Evolutionary conservation across 441 rosid genomes (phyloP).

Genomic region (Geranium incanum): DNA sequence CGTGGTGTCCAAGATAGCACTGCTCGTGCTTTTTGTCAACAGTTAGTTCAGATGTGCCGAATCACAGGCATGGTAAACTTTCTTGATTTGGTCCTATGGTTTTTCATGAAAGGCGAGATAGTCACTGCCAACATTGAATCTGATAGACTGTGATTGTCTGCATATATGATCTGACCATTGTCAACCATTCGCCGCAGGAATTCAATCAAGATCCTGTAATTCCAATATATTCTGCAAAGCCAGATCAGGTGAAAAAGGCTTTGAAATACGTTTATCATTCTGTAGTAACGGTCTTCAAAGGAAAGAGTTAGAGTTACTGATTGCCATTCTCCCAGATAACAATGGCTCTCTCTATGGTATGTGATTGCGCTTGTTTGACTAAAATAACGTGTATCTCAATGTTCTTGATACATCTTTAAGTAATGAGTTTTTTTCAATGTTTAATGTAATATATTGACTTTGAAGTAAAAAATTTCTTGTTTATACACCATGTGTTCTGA

Average conservation of each 20-base stretch:
- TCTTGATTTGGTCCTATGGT: slow-evolving; percentile 2
- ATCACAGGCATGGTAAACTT: slow-evolving; percentile 85
- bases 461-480: neutral
- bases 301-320: slow-evolving; percentile 81
- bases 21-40: slow-evolving; percentile 82
- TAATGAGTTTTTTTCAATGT: neutral
- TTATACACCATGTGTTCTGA: slow-evolving; percentile 7
- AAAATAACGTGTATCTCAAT: neutral
- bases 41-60: slow-evolving; percentile 92
- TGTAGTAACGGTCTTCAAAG: slow-evolving; percentile 61
- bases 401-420: neutral
- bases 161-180: neutral
- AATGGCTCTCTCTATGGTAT: slow-evolving; percentile 91
- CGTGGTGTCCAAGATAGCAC: slow-evolving; percentile 82
- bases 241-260: slow-evolving; percentile 95
- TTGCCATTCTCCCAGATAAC: slow-evolving; percentile 87
- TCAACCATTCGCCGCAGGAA: slow-evolving; percentile 39
- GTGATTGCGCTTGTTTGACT: neutral
- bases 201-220: slow-evolving; percentile 84
- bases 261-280: slow-evolving; percentile 74
- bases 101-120: neutral
- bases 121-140: slow-evolving; percentile 9
- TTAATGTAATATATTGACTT: neutral
- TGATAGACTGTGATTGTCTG: slow-evolving; percentile 3
- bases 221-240: slow-evolving; percentile 73